Base-by-base conservation (phyloP, 2,329 filamentous ascomycete genomes). In the Colletotrichum sp. region DNA sequence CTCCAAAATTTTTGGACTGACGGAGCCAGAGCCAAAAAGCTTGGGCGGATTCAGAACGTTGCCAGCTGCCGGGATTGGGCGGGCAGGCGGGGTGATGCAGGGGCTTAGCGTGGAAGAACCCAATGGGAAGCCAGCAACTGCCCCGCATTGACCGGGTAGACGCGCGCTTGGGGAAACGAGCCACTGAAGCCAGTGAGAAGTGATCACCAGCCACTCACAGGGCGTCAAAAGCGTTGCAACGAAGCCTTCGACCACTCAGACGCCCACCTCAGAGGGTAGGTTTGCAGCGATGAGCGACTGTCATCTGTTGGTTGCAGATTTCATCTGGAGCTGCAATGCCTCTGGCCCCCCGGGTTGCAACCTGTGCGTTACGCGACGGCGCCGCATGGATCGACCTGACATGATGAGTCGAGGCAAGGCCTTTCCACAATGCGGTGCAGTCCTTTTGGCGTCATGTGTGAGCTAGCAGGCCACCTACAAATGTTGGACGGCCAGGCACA, bases 101-200 rank as follows among this genome's bases (percentile, higher is more conserved):
- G 73, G 70, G 28, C 18, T 21, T 18, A 48, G 55, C 58, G 36
- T 61, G 56, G 56, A 30, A 18, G 56, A 64, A 55, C 58, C 69
- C 64, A 68, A 75, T 75, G 26, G 66, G 60, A 66, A 70, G 26
- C 30, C 66, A 58, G 48, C 8, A 61, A 61, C 16, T 18, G 36
- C 38, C 15, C 65, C 58, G 48, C 48, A 66, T 70, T 52, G 38
- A 55, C 24, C 21, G 18, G 28, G 55, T 76, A 76, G 65, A 77
- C 76, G 76, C 76, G 76, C 76, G 76, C 76, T 72, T 77, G 66
- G 73, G 26, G 73, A 73, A 76, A 70, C 72, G 34, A 55, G 64
- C 70, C 43, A 55, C 30, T 58, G 30, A 67, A 26, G 48, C 32
- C 26, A 1, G 36, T 24, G 58, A 66, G 18, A 48, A 28, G 26